Base-by-base conservation (phyloP, 164 flowering plant species). In the Protea cynaroides region DNA sequence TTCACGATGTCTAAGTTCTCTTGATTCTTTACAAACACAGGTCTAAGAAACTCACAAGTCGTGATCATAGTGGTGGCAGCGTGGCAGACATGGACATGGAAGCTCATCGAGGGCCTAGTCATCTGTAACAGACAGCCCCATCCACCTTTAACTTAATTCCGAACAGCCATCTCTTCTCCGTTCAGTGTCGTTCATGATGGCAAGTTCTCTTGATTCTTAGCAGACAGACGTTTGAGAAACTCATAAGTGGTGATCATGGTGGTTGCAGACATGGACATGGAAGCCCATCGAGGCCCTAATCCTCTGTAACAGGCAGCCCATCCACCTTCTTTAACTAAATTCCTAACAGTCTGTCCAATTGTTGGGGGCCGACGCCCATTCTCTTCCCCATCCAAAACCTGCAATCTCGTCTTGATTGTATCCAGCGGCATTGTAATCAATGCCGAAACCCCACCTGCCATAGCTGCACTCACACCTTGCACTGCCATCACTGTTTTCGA, bases 231-330 rank as follows among this genome's bases (percentile, higher is more conserved):
- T 65, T 87, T 90, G 37, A 90, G 75, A 58, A 90, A 80, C 78
- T 88, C 92, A 57, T 90, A 90, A 14, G 97, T 88, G 18, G 95
- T 88, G 73, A 90, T 82, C 97, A 90, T 90, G 14, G 95, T 84
- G 14, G 95, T 83, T 10, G 90, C 89, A 56, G 92, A 88, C 82
- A 88, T 65, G 0, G 95, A 79, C 90, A 86, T 86, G 47, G 95
- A 88, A 65, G 82, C 89, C 90, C 92, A 88, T 40, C 97, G 69
- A 18, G 95, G 95, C 0, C 92, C 92, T 57, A 90, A 69, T 5
- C 97, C 97, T 72, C 90, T 79, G 67, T 90, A 86, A 72, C 95
- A 88, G 76, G 90, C 97, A 6, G 65, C 44, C 62, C 79, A 76
- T 25, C 94, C 97, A 29, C 92, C 97, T 72, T 86, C 92, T 71